These are phyloP conservation scores for Lyophyllum decastes DNA, from an alignment of 768 basidiomycete genomes.

Conservation along the genomic window DNA sequence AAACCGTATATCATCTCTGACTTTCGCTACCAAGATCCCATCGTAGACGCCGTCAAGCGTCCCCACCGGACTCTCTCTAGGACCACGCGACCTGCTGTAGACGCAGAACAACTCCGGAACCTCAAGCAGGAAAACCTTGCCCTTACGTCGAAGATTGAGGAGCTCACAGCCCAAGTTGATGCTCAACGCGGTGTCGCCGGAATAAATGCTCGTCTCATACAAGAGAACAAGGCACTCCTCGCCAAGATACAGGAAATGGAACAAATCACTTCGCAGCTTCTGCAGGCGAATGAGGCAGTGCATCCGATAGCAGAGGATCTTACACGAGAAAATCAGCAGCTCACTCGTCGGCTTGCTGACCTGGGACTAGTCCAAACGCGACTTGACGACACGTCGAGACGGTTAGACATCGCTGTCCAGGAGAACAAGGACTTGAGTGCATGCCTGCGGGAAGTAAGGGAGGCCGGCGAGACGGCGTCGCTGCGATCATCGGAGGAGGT, in stretches of 20 bases:
- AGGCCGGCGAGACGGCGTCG: constrained; percentile 20
- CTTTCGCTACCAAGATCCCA: neutral
- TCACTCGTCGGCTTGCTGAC: constrained; percentile 9
- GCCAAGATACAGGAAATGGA: constrained; percentile 28
- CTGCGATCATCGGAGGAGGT: constrained; percentile 7
- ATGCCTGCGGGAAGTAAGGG: constrained; percentile 20
- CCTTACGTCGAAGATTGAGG: constrained; percentile 9
- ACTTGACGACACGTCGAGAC: constrained; percentile 6
- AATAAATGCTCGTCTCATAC: constrained; percentile 25
- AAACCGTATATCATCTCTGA: neutral
- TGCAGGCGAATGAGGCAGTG: constrained; percentile 22
- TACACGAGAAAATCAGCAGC: constrained; percentile 9
- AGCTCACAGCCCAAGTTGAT: constrained; percentile 9
- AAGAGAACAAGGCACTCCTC: constrained; percentile 28
- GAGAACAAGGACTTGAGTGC: constrained; percentile 25
- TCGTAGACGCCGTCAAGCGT: neutral
- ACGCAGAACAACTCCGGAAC: neutral
- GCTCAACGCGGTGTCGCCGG: constrained; percentile 19
- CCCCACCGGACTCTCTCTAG: neutral
- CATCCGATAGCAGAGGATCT: constrained; percentile 26
- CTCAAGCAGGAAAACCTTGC: constrained; percentile 9
- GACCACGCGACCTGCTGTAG: neutral
- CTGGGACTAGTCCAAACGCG: constrained; percentile 4
- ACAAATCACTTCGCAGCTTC: constrained; percentile 29
- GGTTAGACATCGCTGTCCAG: constrained; percentile 22